These are phyloP conservation scores for Emmonsia crescens DNA, from an alignment of 2,329 filamentous ascomycete species.

Conservation along the genomic window DNA sequence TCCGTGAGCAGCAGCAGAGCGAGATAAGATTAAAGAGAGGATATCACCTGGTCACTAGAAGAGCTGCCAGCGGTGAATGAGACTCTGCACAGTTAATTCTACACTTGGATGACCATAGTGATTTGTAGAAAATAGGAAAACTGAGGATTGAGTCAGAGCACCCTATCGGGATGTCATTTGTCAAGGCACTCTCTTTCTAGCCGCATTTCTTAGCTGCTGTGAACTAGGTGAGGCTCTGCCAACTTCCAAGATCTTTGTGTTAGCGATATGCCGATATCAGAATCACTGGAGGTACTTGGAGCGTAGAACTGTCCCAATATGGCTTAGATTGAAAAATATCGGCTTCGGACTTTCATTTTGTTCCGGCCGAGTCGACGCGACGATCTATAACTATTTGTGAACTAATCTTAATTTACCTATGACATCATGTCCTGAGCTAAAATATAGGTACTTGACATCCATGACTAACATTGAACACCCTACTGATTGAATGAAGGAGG, in stretches of 20 bases:
- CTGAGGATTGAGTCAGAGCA: neutral
- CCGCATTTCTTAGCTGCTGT: neutral
- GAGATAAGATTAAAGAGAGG: neutral
- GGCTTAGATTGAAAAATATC: neutral
- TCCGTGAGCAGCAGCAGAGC: neutral
- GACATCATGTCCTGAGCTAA: too few species aligned
- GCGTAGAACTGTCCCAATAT: too few species aligned
- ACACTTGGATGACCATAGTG: neutral
- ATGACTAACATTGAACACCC: too few species aligned
- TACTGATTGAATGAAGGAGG: too few species aligned
- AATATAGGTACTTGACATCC: too few species aligned
- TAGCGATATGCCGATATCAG: neutral
- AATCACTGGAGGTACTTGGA: neutral
- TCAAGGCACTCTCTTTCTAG: neutral
- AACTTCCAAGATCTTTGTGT: neutral
- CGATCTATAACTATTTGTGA: too few species aligned
- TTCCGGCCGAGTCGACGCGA: neutral
- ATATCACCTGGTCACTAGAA: neutral
- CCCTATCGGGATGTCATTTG: neutral
- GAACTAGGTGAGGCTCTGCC: neutral
- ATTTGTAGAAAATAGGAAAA: neutral
- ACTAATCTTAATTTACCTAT: neutral
- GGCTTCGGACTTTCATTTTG: neutral
- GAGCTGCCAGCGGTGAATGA: too few species aligned
- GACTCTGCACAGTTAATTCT: neutral